Percentiles rank a stretch among this genome's conserved stretches.
Evolutionary conservation across 306 rosid species (phyloP).

Genomic region (Quercus parvula): DNA sequence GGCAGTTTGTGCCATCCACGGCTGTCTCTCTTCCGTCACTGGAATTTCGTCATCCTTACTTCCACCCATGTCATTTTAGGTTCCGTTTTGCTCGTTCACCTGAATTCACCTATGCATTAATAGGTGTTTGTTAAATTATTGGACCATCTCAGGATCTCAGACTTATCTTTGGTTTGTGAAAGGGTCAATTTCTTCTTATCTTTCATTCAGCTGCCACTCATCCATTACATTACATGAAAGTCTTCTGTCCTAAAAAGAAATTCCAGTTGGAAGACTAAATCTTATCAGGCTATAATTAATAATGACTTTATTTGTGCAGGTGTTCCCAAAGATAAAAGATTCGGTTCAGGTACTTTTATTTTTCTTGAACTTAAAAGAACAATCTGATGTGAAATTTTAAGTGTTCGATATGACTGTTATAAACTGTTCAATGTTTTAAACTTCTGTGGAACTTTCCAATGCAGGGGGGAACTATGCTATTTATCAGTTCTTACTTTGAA

Average conservation of each 20-base stretch:
- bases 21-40: not conserved
- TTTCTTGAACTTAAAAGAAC: constrained; percentile 1
- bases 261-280: not conserved
- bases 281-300: constrained; percentile 10
- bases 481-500: constrained; percentile 78
- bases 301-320: constrained; percentile 45
- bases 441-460: constrained; percentile 23
- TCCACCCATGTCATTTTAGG: not conserved
- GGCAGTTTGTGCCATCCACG: not conserved
- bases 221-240: not conserved
- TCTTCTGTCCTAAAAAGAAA: not conserved
- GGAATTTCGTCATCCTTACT: not conserved
- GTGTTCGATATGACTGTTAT: not conserved
- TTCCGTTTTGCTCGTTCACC: not conserved
- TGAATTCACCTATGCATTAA: not conserved
- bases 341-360: constrained; percentile 57
- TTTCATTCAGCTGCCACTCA: not conserved
- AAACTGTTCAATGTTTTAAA: not conserved
- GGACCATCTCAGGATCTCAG: not conserved
- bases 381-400: not conserved
- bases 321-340: constrained; percentile 82
- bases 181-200: not conserved
- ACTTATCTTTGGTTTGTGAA: not conserved
- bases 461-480: constrained; percentile 89
- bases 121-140: not conserved